Conservation (phyloP, 2,329 filamentous ascomycete species). For the Erysiphe pulchra region DNA sequence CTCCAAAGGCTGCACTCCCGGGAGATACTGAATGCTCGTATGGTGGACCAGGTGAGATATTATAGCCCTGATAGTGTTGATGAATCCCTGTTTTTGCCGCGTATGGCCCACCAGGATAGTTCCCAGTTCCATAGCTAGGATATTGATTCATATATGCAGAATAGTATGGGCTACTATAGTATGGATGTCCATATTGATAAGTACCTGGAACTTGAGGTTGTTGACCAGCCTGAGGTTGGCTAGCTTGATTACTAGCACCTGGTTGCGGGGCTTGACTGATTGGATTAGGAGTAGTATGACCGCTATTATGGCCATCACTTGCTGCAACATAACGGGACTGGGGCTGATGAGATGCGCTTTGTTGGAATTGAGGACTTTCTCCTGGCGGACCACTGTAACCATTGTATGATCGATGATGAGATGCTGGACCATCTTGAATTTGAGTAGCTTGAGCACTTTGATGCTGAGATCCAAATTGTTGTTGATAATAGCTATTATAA, state of each 20-base stretch:
- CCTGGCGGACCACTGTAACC: conserved; percentile 41
- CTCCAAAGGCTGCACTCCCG: conserved; percentile 12
- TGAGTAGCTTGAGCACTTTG: conserved; percentile 24
- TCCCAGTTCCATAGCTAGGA: conserved; percentile 17
- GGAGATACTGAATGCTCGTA: conserved; percentile 14
- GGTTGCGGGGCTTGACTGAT: conserved; percentile 27
- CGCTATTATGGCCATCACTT: conserved; percentile 58
- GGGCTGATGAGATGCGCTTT: conserved; percentile 39
- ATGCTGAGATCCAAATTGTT: conserved; percentile 23
- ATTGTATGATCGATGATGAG: conserved; percentile 52
- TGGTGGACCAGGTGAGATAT: conserved; percentile 13
- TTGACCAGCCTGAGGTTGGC: conserved; percentile 22
- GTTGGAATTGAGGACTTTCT: conserved; percentile 43
- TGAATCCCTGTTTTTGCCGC: conserved; percentile 14
- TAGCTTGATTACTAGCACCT: conserved; percentile 18
- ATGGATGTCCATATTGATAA: conserved; percentile 30
- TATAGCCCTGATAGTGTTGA: conserved; percentile 14
- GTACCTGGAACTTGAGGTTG: conserved; percentile 19
- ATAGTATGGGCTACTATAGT: conserved; percentile 37
- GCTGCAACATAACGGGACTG: conserved; percentile 31
- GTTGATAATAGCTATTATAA: conserved; percentile 49
- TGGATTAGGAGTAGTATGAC: conserved; percentile 76
- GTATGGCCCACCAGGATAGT: conserved; percentile 15
- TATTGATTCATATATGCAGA: conserved; percentile 30
- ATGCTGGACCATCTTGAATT: conserved; percentile 42